Percentiles rank a stretch among this genome's conserved stretches.
These are phyloP conservation scores for Backusella circina DNA, from an alignment of 192 early-diverging fungal species.

Conservation along the genomic window DNA sequence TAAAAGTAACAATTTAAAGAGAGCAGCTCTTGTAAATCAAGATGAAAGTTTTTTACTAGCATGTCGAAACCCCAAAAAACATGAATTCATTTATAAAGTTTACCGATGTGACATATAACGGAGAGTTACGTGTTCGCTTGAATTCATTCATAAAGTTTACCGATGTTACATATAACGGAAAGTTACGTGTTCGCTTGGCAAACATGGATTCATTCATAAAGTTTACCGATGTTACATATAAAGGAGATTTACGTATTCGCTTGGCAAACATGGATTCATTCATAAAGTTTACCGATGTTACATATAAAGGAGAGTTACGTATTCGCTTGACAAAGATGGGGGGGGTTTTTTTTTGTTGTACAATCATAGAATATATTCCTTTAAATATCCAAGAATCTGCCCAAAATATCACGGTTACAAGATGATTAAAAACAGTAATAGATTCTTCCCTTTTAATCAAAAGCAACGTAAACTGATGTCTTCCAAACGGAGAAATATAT, in stretches of 20 bases:
- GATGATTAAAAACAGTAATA: background rate
- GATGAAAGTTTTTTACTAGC: too few relatives aligned
- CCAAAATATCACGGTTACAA: background rate
- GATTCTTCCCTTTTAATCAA: background rate
- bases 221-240: background rate
- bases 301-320: background rate
- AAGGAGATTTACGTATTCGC: background rate
- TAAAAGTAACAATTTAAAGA: background rate
- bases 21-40: background rate
- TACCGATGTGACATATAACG: too few relatives aligned
- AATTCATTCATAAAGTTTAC: too few relatives aligned
- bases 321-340: too few relatives aligned
- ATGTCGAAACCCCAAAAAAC: background rate
- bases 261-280: background rate
- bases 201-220: too few relatives aligned
- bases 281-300: background rate
- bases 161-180: too few relatives aligned
- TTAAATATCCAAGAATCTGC: too few relatives aligned
- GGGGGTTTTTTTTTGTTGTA: background rate
- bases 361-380: background rate
- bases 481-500: background rate
- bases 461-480: background rate
- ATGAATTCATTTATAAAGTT: too few relatives aligned
- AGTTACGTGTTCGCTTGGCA: too few relatives aligned
- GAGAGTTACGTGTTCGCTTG: too few relatives aligned